A percentile compares a stretch with the other conserved stretches of the same genome.
Evolutionary conservation across 2,329 filamentous ascomycete genomes (phyloP).

Genomic region (Pseudogymnoascus sp.): DNA sequence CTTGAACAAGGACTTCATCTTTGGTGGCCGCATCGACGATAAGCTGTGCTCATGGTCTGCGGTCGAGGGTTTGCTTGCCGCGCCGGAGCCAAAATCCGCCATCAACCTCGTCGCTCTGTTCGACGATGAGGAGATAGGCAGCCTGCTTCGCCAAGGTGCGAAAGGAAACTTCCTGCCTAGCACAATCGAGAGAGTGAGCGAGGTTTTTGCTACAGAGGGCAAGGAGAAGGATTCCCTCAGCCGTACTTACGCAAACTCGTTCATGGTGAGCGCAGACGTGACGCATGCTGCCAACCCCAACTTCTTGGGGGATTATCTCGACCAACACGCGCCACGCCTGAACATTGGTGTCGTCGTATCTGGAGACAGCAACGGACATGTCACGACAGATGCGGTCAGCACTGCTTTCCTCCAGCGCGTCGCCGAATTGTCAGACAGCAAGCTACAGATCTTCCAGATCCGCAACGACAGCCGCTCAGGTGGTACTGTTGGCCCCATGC

Average conservation of each 20-base stretch:
- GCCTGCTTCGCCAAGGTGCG: conserved; percentile 80
- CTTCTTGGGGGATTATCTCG: conserved; percentile 74
- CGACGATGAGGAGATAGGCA: conserved; percentile 95
- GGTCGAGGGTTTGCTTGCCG: conserved; percentile 66
- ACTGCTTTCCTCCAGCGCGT: conserved; percentile 71
- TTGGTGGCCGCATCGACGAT: conserved; percentile 90
- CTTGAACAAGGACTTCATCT: conserved; percentile 87
- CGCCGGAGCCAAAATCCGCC: conserved; percentile 48
- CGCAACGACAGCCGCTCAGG: conserved; percentile 83
- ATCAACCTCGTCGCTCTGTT: conserved; percentile 92
- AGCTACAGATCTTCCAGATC: conserved; percentile 86
- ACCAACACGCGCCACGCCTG: conserved; percentile 75
- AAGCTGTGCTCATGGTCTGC: conserved; percentile 95
- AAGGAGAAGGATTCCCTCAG: conserved; percentile 39
- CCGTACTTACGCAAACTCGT: conserved; percentile 83
- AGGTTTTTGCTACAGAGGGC: conserved; percentile 46
- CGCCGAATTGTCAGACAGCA: conserved; percentile 62
- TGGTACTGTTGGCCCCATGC: conserved; percentile 90
- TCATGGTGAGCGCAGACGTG: conserved; percentile 87
- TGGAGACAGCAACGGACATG: conserved; percentile 83
- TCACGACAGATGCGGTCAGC: conserved; percentile 87
- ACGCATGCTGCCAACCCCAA: conserved; percentile 93
- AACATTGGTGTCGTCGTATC: conserved; percentile 79
- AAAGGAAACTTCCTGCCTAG: conserved; percentile 78
- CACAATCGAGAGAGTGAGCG: conserved; percentile 72